A percentile compares a stretch with the other conserved stretches of the same genome.
phyloP scores from a whole-genome alignment of 305 asterid species.

The Rubia balearica region DNA sequence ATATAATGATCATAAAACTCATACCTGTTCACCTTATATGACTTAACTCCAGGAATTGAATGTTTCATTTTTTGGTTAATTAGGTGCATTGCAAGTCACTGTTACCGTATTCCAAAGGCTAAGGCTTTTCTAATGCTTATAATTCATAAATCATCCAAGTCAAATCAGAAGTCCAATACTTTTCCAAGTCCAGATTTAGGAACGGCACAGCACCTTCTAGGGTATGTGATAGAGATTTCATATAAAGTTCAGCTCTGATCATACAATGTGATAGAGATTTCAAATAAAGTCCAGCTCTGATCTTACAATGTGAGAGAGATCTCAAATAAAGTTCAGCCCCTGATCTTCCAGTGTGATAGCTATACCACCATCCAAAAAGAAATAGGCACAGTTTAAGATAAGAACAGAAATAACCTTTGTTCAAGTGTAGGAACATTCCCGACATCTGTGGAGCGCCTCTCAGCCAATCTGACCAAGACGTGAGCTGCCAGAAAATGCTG shows the following conservation, averaged over 20 bases:
- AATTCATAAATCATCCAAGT: neutral
- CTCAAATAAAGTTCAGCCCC: neutral
- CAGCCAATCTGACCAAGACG: conserved; percentile 84
- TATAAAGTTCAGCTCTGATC: neutral
- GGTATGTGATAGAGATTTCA: neutral
- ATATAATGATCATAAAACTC: neutral
- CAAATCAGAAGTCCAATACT: neutral
- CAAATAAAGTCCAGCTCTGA: neutral
- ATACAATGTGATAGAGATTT: neutral
- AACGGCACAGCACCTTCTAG: neutral
- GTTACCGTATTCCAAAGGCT: neutral
- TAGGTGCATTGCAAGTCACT: neutral
- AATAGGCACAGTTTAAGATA: neutral
- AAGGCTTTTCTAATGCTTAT: neutral
- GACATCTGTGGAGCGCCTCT: conserved; percentile 65
- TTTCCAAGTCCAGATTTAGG: conserved; percentile 3
- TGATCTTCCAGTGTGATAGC: neutral
- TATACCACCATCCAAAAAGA: conserved; percentile 3
- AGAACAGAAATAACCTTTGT: conserved; percentile 58
- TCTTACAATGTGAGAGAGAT: neutral
- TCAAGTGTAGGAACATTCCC: conserved; percentile 74
- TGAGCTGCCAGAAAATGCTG: conserved; percentile 94
- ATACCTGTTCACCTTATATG: neutral
- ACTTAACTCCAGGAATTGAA: neutral
- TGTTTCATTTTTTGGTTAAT: neutral